Base-by-base conservation (phyloP, 2,329 filamentous ascomycete genomes). In the Colletotrichum noveboracense region DNA sequence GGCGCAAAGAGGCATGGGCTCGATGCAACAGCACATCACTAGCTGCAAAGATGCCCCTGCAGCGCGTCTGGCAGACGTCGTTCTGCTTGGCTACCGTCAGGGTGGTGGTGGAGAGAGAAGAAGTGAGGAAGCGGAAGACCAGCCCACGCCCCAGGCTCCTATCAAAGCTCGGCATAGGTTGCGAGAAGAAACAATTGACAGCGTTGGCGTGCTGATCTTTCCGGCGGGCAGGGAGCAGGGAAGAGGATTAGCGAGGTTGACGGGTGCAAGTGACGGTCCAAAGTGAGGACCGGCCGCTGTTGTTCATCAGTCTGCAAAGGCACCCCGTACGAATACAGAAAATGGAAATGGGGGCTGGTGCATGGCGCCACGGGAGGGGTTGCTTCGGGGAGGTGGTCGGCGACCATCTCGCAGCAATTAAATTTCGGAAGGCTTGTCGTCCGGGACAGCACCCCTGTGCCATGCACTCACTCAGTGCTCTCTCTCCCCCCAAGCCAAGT, bases 351-450 rank as follows among this genome's bases (percentile, higher is more conserved):
- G 32, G 18, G 60, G n/a, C 32, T 14, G 34, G 36, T 66, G 26
- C 26, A 26, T 26, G 66, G 58, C 32, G 32, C 32, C 60, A 26
- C 24, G 30, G 26, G 70, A 70, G 52, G 62, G 56, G 48, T 58
- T 58, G 61, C 58, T 67, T 64, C 60, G 62, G 64, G 66, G 55
- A 70, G 43, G 64, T 69, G 69, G 70, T 76, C 69, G 66, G 28
- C 66, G 61, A 70, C 55, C 32, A 76, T 38, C 52, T 64, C 69
- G 70, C 70, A 77, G 74, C 43, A 71, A 71, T 64, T 64, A 75
- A 75, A 77, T 77, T 36, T 77, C 74, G 76, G 76, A 74, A 67
- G 43, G 61, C 48, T 64, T 32, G 43, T 67, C 43, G 69, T 48
- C 76, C 76, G 76, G 24, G 56, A 65, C 38, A 30, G 74, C 16